These are phyloP conservation scores for Naumovozyma baii DNA, from an alignment of 805 yeast genomes.

Conservation along the genomic window DNA sequence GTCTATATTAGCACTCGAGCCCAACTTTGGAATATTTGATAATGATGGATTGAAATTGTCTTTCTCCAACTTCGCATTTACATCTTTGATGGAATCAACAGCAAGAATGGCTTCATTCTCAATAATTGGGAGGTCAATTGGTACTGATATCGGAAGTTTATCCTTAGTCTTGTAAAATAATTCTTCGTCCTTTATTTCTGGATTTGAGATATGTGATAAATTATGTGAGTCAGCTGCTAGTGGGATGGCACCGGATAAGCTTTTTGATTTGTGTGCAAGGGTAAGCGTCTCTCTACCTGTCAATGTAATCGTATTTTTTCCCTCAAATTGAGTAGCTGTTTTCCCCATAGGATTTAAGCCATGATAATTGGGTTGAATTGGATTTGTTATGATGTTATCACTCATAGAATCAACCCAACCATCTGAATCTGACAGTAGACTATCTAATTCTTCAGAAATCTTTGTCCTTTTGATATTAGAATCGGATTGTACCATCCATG, in stretches of 20 bases:
- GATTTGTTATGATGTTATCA: background rate
- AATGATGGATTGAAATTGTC: no score
- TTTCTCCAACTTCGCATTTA: no score
- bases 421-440: slow-evolving; percentile 18
- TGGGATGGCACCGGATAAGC: background rate
- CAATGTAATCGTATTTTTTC: no score
- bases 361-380: no score
- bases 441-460: slow-evolving; percentile 11
- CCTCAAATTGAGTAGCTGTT: no score
- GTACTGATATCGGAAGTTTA: no score
- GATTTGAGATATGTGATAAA: background rate
- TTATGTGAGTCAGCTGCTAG: background rate
- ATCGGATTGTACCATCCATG: background rate
- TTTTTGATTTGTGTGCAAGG: background rate
- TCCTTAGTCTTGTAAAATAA: no score
- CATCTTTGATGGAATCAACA: no score
- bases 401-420: slow-evolving; percentile 10
- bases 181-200: background rate
- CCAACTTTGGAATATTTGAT: no score
- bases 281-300: slow-evolving; percentile 1
- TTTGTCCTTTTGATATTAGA: background rate
- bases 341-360: no score
- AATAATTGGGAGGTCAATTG: no score
- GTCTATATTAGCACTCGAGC: background rate
- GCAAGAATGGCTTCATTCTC: no score